Evolutionary conservation across 192 early-diverging fungal genomes (phyloP).

Genomic region (Thoreauomyces humboldtii): DNA sequence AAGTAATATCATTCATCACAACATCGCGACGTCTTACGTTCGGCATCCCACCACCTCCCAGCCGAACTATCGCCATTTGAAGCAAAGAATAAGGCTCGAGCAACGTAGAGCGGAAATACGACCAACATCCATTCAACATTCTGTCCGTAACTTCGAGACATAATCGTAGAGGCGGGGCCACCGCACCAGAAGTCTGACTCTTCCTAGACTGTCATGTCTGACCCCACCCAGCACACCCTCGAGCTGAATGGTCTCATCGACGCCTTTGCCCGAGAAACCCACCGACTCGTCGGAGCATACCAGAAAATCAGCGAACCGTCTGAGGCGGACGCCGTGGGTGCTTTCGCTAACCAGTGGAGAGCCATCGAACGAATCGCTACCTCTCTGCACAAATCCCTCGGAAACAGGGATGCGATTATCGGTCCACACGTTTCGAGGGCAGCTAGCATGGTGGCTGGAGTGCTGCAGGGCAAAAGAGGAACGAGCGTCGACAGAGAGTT

Average conservation of each 20-base stretch:
- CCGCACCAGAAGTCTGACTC: too few species aligned
- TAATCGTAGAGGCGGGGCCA: too few species aligned
- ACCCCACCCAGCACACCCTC: not conserved
- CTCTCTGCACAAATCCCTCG: not conserved
- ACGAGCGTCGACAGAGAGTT: slow-evolving; percentile 3
- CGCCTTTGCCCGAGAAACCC: slow-evolving; percentile 12
- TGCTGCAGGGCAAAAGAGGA: not conserved
- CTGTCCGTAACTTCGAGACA: too few species aligned
- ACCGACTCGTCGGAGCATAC: slow-evolving; percentile 6
- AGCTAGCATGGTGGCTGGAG: not conserved
- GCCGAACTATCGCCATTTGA: too few species aligned
- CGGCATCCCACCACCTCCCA: too few species aligned
- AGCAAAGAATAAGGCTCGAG: too few species aligned
- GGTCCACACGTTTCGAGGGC: not conserved
- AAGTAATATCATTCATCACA: too few species aligned
- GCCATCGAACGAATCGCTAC: slow-evolving; percentile 3
- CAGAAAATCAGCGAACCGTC: slow-evolving; percentile 1
- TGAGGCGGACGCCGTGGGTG: not conserved
- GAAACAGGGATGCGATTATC: not conserved
- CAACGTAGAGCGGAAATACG: too few species aligned
- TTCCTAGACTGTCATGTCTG: too few species aligned
- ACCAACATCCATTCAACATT: too few species aligned
- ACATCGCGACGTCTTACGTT: too few species aligned
- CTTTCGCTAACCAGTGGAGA: not conserved
- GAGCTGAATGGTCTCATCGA: slow-evolving; percentile 17